Percentiles rank a stretch among this genome's conserved stretches.
These are phyloP conservation scores for Solanum rostratum DNA, from an alignment of 257 asterid genomes.

Conservation along the genomic window DNA sequence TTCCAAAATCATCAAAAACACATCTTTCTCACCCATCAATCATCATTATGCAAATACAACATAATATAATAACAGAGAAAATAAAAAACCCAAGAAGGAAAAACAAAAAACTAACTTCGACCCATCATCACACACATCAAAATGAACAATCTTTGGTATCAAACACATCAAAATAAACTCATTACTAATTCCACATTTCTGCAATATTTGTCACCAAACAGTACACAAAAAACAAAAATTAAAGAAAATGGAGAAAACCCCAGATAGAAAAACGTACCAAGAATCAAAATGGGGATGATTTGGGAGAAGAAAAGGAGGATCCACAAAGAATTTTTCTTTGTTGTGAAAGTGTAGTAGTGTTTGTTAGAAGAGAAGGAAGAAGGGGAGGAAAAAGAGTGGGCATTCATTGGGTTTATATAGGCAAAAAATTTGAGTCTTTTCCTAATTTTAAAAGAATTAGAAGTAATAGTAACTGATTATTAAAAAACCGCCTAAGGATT, in stretches of 20 bases:
- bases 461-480: not conserved
- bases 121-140: not conserved
- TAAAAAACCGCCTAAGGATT: not conserved
- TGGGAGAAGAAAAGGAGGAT: not conserved
- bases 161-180: not conserved
- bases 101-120: not conserved
- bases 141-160: not conserved
- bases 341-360: not conserved
- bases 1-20: not conserved
- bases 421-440: constrained; percentile 6
- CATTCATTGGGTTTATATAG: constrained; percentile 18
- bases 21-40: not conserved
- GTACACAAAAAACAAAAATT: not conserved
- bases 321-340: not conserved
- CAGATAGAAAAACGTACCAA: not conserved
- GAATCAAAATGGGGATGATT: not conserved
- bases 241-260: not conserved
- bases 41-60: not conserved
- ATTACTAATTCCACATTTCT: not conserved
- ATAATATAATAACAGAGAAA: not conserved
- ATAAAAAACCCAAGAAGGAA: not conserved
- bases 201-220: not conserved
- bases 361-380: not conserved
- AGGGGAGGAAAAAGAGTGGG: constrained; percentile 16
- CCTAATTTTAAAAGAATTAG: not conserved